These are phyloP conservation scores for Naganishia randhawae DNA, from an alignment of 768 basidiomycete species.

Conservation along the genomic window DNA sequence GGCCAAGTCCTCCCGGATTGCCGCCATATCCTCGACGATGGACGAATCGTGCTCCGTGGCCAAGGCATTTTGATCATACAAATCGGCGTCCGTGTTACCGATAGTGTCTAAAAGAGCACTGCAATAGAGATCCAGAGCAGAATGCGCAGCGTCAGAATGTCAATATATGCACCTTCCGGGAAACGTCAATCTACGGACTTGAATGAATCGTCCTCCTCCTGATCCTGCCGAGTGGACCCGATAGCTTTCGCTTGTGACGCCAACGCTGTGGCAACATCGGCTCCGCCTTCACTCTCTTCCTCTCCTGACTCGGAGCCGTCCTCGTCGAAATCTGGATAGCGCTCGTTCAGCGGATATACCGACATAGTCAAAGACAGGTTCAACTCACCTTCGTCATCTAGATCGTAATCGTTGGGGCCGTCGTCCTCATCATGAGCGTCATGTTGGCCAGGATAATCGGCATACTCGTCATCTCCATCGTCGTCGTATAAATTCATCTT, in stretches of 20 bases:
- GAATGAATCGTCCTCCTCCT: constrained; percentile 20
- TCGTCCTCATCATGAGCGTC: background rate
- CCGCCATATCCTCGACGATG: constrained; percentile 18
- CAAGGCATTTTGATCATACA: constrained; percentile 11
- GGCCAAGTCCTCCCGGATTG: constrained; percentile 33
- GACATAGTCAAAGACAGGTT: background rate
- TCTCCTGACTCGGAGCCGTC: background rate
- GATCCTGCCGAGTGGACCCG: constrained; percentile 1
- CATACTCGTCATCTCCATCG: constrained; percentile 4
- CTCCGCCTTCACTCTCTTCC: background rate
- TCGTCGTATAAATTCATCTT: constrained; percentile 16
- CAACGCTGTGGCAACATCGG: background rate
- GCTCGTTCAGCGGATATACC: background rate
- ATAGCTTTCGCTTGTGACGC: background rate
- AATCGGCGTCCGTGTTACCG: background rate
- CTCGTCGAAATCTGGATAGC: constrained; percentile 2
- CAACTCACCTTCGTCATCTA: constrained; percentile 9
- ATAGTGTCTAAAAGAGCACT: constrained; percentile 15
- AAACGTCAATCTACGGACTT: constrained; percentile 2
- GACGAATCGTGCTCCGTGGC: constrained; percentile 1
- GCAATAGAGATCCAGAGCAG: background rate
- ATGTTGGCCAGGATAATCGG: background rate
- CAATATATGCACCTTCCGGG: too few relatives aligned
- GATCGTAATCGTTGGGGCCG: background rate
- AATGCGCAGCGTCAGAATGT: background rate